These are phyloP conservation scores for Phytophthora rubi DNA, from an alignment of 352 stramenopile species.

Conservation along the genomic window DNA sequence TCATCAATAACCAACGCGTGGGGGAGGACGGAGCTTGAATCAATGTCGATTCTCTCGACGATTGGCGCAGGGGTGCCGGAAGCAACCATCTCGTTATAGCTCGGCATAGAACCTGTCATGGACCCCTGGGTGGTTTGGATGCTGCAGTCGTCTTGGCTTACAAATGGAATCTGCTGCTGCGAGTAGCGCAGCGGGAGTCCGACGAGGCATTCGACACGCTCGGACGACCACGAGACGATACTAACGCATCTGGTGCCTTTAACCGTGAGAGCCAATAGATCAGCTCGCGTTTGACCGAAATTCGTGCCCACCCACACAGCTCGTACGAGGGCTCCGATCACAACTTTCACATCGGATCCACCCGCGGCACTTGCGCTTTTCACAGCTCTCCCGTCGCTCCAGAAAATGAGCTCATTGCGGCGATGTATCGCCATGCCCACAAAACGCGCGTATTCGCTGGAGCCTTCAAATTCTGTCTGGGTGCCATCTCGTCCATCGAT, in stretches of 20 bases:
- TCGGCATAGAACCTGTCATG: constrained; percentile 53
- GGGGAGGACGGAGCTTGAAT: constrained; percentile 41
- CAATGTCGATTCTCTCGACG: constrained; percentile 55
- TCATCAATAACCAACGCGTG: constrained; percentile 58
- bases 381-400: constrained; percentile 64
- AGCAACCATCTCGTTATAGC: constrained; percentile 61
- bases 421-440: constrained; percentile 53
- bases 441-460: constrained; percentile 49
- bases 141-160: constrained; percentile 48
- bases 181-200: constrained; percentile 43
- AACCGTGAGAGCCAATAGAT: constrained; percentile 51
- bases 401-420: constrained; percentile 46
- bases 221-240: constrained; percentile 47
- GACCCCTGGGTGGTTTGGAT: constrained; percentile 55
- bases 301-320: constrained; percentile 66
- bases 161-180: constrained; percentile 17
- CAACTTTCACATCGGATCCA: constrained; percentile 24
- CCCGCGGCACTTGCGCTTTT: constrained; percentile 33
- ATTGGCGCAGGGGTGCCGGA: constrained; percentile 54
- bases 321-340: constrained; percentile 52
- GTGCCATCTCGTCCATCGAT: constrained; percentile 49
- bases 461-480: constrained; percentile 44
- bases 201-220: constrained; percentile 65
- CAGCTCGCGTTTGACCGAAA: constrained; percentile 42
- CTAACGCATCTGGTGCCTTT: constrained; percentile 50